Conservation (phyloP, 495 filamentous ascomycete species). For the Cercophora samala region DNA sequence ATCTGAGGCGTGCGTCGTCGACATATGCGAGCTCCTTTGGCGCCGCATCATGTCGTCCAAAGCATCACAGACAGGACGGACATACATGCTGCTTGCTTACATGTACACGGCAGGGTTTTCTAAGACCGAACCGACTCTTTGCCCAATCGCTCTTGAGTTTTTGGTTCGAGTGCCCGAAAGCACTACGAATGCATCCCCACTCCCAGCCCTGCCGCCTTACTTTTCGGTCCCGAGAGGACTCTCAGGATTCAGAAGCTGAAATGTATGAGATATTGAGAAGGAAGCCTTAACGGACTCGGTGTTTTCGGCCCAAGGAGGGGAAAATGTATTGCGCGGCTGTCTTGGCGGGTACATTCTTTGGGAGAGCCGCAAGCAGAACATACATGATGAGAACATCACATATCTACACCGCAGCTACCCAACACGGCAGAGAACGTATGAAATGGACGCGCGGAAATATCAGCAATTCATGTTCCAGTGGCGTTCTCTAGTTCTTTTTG, state of each 20-base stretch:
- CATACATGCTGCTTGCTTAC: not conserved
- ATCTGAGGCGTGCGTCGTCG: not conserved
- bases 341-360: not conserved
- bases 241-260: not conserved
- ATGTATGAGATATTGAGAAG: not conserved
- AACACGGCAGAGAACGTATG: not conserved
- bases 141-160: not conserved
- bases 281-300: not conserved
- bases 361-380: not conserved
- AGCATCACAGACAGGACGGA: not conserved
- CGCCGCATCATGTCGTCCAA: not conserved
- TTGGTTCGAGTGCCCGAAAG: not conserved
- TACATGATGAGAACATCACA: not conserved
- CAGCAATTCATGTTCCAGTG: not conserved
- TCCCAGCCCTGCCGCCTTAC: not conserved
- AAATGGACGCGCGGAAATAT: conserved; percentile 20
- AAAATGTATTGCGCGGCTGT: not conserved
- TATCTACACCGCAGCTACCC: not conserved
- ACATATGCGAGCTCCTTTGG: not conserved
- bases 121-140: not conserved
- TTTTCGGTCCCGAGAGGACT: not conserved
- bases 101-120: not conserved
- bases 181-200: not conserved
- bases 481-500: not conserved
- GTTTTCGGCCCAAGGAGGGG: not conserved